Base-by-base conservation (phyloP, 345 rosid genomes). In the Erodium maritimum region DNA sequence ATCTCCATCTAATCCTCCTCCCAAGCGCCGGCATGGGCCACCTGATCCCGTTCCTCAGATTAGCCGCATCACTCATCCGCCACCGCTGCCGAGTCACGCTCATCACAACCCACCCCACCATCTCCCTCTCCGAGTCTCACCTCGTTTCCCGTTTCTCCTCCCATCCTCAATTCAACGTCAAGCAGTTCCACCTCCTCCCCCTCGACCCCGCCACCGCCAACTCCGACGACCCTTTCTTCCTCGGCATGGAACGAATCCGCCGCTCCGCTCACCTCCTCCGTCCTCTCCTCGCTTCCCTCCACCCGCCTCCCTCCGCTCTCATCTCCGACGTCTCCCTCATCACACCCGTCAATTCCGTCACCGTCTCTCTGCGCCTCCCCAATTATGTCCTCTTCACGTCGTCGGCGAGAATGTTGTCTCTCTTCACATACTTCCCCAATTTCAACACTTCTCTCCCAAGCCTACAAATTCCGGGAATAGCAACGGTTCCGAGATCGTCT, bases 11-110 rank as follows among this genome's bases (percentile, higher is more conserved):
- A 17, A 82, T 73, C 45, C 63, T 77, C 52, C 50, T 82, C 22
- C 73, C 80, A 0, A 59, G 67, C 6, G 72, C 78, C 17, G 82
- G 84, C 3, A 71, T 75, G 69, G 82, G 82, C 21, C 84, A 82
- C 55, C 54, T 75, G 24, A 77, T 59, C 12, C 82, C 82, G 0
- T 71, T 70, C 67, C 80, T 79, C 55, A 68, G 82, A 0, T 73
- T 79, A 0, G 79, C 76, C 8, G 54, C 80, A 1, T 23, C 58
- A 21, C 73, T 79, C 2, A 25, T 65, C 23, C 55, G 55, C 33
- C 67, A 63, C 17, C 21, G 54, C 21, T 75, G 76, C 55, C 52
- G 5, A 8, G 56, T 82, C 67, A 82, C 82, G 21, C 57, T 82
- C 23, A 62, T 82, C 62, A 73, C 79, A 6, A 10, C 70, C 22